Conservation (phyloP, 2,329 filamentous ascomycete species). For the Aspergillus piperis region DNA sequence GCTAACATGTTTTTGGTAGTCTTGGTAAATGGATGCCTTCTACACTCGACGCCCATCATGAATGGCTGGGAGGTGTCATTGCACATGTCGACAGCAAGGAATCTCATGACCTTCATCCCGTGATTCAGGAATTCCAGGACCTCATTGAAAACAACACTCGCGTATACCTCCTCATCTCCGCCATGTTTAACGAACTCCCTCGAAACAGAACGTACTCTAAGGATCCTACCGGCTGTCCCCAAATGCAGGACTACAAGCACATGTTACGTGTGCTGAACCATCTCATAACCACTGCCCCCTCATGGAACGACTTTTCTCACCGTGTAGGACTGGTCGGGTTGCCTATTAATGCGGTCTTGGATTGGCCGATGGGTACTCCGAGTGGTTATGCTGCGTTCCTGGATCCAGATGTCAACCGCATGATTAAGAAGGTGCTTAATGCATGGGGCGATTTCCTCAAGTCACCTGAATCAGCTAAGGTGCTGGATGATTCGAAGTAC, state of each 20-base stretch:
- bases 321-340: slow-evolving; percentile 53
- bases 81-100: slow-evolving; percentile 55
- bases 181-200: slow-evolving; percentile 71
- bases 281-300: slow-evolving; percentile 33
- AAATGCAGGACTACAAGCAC: slow-evolving; percentile 66
- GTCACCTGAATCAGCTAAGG: slow-evolving; percentile 57
- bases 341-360: slow-evolving; percentile 59
- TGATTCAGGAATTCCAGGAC: slow-evolving; percentile 64
- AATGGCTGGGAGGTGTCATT: slow-evolving; percentile 63
- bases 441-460: slow-evolving; percentile 57
- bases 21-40: slow-evolving; percentile 64
- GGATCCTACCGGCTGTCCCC: slow-evolving; percentile 63
- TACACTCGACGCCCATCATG: slow-evolving; percentile 62
- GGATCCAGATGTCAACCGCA: slow-evolving; percentile 53
- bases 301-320: slow-evolving; percentile 34
- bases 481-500: slow-evolving; percentile 43
- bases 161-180: slow-evolving; percentile 65
- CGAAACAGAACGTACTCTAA: slow-evolving; percentile 59
- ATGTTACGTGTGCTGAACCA: slow-evolving; percentile 69
- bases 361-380: slow-evolving; percentile 61
- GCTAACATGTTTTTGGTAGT: slow-evolving; percentile 31
- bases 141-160: slow-evolving; percentile 66
- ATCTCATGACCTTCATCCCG: slow-evolving; percentile 56
- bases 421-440: slow-evolving; percentile 54
- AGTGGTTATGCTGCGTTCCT: slow-evolving; percentile 59